These are phyloP conservation scores for Monosporozyma aquatica DNA, from an alignment of 805 yeast species.

Conservation along the genomic window DNA sequence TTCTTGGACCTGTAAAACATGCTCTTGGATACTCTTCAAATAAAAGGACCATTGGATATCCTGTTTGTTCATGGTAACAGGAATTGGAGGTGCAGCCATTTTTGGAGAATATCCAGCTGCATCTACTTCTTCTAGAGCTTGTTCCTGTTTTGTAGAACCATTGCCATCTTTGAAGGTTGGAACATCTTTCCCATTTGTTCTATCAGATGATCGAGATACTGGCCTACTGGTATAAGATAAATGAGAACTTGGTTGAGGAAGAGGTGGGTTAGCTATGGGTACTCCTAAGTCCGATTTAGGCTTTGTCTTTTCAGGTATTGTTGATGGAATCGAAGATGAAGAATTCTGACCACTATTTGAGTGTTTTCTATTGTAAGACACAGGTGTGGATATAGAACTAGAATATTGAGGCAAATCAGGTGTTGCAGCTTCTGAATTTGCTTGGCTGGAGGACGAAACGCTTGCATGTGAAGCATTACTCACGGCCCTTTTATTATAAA, in stretches of 20 bases:
- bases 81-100: too few species aligned
- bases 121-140: too few species aligned
- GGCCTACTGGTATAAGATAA: neutral
- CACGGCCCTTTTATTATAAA: slow-evolving; percentile 11
- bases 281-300: neutral
- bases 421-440: neutral
- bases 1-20: slow-evolving; percentile 50
- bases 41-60: slow-evolving; percentile 54
- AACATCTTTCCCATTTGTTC: neutral
- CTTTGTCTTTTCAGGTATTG: neutral
- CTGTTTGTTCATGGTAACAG: slow-evolving; percentile 32
- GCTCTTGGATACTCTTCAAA: slow-evolving; percentile 47
- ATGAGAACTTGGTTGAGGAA: neutral
- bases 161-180: too few species aligned
- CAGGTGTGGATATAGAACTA: slow-evolving; percentile 6
- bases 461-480: neutral
- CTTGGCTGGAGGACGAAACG: neutral
- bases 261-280: neutral
- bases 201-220: neutral
- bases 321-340: neutral
- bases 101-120: too few species aligned
- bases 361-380: neutral
- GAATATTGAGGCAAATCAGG: neutral
- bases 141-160: too few species aligned
- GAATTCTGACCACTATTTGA: slow-evolving; percentile 3